These are phyloP conservation scores for Exophiala xenobiotica DNA, from an alignment of 2,329 filamentous ascomycete genomes.

Conservation along the genomic window DNA sequence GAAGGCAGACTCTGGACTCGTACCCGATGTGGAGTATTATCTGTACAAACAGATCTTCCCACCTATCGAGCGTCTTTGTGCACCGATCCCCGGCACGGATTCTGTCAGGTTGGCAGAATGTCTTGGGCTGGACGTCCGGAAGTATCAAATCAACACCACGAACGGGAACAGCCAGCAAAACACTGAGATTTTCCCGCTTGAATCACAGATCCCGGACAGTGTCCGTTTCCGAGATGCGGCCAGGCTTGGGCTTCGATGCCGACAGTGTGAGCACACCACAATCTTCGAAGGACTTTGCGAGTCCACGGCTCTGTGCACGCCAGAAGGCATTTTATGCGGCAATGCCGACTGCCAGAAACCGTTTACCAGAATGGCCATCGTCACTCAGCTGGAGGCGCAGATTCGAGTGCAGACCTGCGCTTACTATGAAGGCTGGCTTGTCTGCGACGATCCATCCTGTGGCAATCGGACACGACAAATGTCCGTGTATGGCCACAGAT, in stretches of 20 bases:
- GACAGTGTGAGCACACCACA: constrained; percentile 70
- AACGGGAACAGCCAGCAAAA: constrained; percentile 54
- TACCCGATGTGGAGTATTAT: constrained; percentile 96
- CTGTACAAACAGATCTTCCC: constrained; percentile 98
- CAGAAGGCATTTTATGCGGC: constrained; percentile 73
- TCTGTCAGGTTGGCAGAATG: constrained; percentile 87
- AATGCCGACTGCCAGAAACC: constrained; percentile 60
- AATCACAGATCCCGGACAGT: constrained; percentile 89
- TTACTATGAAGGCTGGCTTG: constrained; percentile 91
- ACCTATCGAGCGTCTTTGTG: constrained; percentile 94
- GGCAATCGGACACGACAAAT: constrained; percentile 85
- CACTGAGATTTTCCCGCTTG: constrained; percentile 81
- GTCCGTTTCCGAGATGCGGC: constrained; percentile 82
- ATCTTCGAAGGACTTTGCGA: constrained; percentile 72
- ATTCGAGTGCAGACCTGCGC: constrained; percentile 73
- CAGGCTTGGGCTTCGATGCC: constrained; percentile 75
- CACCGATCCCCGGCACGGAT: constrained; percentile 91
- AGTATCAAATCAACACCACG: constrained; percentile 72
- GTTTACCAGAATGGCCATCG: constrained; percentile 69
- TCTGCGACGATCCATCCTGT: constrained; percentile 87
- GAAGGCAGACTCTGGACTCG: constrained; percentile 71
- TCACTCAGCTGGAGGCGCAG: constrained; percentile 83
- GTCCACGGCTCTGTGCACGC: constrained; percentile 61
- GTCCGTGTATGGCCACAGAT: constrained; percentile 86
- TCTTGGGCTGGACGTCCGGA: constrained; percentile 83